Base-by-base conservation (phyloP, 345 rosid genomes). In the Salix udensis region DNA sequence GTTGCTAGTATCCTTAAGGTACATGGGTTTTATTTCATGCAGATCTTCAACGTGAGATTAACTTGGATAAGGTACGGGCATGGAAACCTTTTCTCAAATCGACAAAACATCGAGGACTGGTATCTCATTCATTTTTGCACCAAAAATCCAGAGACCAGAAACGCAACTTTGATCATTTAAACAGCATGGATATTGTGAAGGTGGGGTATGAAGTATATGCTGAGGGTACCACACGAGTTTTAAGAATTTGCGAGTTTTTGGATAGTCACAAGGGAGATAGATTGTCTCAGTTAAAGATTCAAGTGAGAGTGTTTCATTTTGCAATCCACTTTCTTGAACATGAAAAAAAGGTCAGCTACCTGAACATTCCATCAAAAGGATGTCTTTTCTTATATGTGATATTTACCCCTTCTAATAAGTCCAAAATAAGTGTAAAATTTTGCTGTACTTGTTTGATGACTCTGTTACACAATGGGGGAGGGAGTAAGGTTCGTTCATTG, bases 201-300 rank as follows among this genome's bases (percentile, higher is more conserved):
- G 85, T 89, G 64, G 98, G 97, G 26, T 95, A 91, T 85, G 97
- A 95, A 88, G 92, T 95, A 79, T 91, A 90, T 87, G 96, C 98
- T 30, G 94, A 92, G 76, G 97, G 98, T 82, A 89, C 85, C 31
- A 91, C 90, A 39, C 88, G 98, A 60, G 94, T 95, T 75, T 80
- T 95, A 79, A 88, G 94, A 73, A 84, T 95, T 82, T 92, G 96
- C 78, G 92, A 89, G 83, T 77, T 72, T 82, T 86, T 90, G 64
- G 84, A 86, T 72, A 75, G 88, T 71, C 88, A 48, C 69, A 88
- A 85, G 77, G 88, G 50, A 67, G 85, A 83, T 73, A 77, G 67
- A 75, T 67, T 68, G 75, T 76, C 79, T 31, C 83, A 81, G 71
- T 88, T 92, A 70, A 92, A 90, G 83, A 81, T 91, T 75, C 92